phyloP scores from a whole-genome alignment of 495 filamentous ascomycete genomes.

The Daldinia childiae region DNA sequence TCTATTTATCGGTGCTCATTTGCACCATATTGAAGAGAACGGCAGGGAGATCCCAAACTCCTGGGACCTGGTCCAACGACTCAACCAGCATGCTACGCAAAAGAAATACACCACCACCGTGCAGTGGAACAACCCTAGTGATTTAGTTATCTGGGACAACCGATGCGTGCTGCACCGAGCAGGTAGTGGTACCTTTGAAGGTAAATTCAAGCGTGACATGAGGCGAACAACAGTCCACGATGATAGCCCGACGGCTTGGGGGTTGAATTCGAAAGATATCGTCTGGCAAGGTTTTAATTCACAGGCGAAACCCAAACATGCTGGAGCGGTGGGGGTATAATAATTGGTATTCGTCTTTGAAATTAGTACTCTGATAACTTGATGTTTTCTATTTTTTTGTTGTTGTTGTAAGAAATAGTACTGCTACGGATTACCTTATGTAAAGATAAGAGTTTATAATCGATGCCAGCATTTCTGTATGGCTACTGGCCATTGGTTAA shows the following conservation, averaged over 20 bases:
- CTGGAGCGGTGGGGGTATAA: conserved; percentile 31
- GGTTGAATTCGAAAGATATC: conserved; percentile 49
- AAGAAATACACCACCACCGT: conserved; percentile 59
- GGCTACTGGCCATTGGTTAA: not conserved
- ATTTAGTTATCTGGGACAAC: conserved; percentile 71
- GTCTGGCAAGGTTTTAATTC: conserved; percentile 36
- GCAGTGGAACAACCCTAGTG: conserved; percentile 58
- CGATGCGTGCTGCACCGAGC: conserved; percentile 64
- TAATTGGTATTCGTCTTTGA: too few species aligned
- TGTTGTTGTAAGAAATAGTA: too few species aligned
- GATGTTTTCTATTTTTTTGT: too few species aligned
- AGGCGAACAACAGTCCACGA: conserved; percentile 66
- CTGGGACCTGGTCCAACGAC: conserved; percentile 51
- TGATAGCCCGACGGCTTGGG: conserved; percentile 54
- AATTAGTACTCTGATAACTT: too few species aligned
- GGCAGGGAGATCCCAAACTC: conserved; percentile 50
- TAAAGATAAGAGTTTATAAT: not conserved
- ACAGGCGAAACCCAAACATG: conserved; percentile 29
- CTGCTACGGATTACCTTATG: too few species aligned
- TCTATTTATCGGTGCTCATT: conserved; percentile 64
- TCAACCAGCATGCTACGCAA: conserved; percentile 61
- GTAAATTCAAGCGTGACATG: conserved; percentile 62
- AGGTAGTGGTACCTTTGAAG: conserved; percentile 59
- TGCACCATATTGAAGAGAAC: conserved; percentile 62
- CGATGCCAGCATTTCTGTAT: not conserved